Evolutionary conservation across 2,329 filamentous ascomycete species (phyloP), one percentile per base, ranked within the genome.

Genomic region (Paraphaeosphaeria minitans): DNA sequence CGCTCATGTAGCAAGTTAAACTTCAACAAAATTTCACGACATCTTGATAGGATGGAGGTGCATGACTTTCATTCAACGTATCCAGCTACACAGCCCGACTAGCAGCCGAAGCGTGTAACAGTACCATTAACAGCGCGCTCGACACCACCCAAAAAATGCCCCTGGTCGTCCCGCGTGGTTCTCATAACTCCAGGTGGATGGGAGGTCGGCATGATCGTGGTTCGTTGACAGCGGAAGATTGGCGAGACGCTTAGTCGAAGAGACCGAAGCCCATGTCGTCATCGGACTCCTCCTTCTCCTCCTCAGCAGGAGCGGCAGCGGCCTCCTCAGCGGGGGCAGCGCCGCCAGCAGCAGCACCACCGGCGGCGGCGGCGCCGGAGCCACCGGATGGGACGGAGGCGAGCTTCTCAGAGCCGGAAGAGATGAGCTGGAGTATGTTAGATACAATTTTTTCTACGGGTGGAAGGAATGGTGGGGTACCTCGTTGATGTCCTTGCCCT

Each of bases 351-450:
- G 83, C 91, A 77, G 82, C 89, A 78, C 83, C 87, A 79, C 84
- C 82, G 69, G 78, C 75, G 70, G 83, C 85, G 74, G 83, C 85
- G 74, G 83, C 84, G 74, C 85, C 91, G 77, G 84, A 86, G 81
- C 93, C 93, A 76, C 93, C 95, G 77, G 91, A 92, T 82, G 95
- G 93, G 78, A 99, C 94, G 82, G 94, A 97, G 75, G 95, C 95
- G 77, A 99, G 92, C 89, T 99, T 99, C 82, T 84, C 77, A 69
- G 91, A 88, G 79, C 95, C 95, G 83, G 93, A 87, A 75, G 91
- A 75, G 81, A 99, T 97, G 82, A 99, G 85, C 95, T 98, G 73
- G 39, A 52, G 66, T 22, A 69, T 66, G 71, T 76, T 71, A 67
- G 58, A 48, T 53, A 41, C 24, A 31, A 51, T 22, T 49, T 50